Conservation (phyloP, 78 protist species). For the Monosiga brevicollis region DNA sequence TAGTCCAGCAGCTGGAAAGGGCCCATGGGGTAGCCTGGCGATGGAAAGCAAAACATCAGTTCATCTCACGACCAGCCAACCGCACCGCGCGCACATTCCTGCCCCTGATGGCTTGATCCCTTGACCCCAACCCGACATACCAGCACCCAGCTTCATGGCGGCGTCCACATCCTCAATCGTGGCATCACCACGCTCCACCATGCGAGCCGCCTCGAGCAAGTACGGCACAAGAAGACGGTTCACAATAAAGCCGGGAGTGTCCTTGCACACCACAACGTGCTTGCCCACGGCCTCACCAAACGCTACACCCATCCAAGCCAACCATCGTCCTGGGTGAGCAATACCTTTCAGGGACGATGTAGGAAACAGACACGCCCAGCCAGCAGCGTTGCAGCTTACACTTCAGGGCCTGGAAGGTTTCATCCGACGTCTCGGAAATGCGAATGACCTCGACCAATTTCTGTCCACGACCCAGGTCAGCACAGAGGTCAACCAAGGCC, state of each 20-base stretch:
- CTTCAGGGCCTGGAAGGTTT: background rate
- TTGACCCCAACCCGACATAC: too few species aligned
- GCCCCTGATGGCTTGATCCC: too few species aligned
- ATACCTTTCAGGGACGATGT: too few species aligned
- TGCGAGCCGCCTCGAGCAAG: slow-evolving; percentile 39
- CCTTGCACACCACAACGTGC: slow-evolving; percentile 14
- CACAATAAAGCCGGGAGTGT: slow-evolving; percentile 40
- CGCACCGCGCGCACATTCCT: too few species aligned
- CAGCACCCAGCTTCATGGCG: slow-evolving; percentile 55
- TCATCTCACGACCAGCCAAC: too few species aligned
- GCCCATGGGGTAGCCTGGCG: slow-evolving; percentile 44
- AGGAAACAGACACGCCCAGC: too few species aligned
- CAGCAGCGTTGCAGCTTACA: too few species aligned
- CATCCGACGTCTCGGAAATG: background rate
- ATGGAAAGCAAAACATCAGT: too few species aligned
- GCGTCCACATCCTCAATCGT: slow-evolving; percentile 38
- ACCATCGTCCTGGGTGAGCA: too few species aligned
- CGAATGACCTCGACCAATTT: slow-evolving; percentile 39
- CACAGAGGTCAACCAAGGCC: too few species aligned
- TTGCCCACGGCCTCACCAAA: slow-evolving; percentile 26
- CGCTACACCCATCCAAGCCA: too few species aligned
- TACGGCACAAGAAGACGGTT: slow-evolving; percentile 52
- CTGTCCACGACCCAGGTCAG: too few species aligned
- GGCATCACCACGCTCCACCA: slow-evolving; percentile 54
- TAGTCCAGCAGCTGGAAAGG: slow-evolving; percentile 44